Evolutionary conservation across 2,329 filamentous ascomycete genomes (phyloP).

Genomic region (Epichloe brachyelytri): DNA sequence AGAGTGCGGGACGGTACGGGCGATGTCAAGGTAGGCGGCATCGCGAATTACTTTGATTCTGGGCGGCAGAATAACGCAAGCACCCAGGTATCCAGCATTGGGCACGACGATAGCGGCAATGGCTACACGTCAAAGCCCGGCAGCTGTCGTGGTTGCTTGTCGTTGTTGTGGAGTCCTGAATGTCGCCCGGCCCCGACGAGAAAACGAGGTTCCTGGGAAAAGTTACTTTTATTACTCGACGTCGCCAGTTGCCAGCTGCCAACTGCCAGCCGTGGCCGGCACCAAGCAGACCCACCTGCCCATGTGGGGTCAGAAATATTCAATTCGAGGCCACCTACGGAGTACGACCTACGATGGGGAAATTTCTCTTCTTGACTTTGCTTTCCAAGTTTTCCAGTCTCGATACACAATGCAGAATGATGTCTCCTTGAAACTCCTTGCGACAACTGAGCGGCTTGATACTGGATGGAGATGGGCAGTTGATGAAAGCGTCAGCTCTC

Average conservation of each 20-base stretch:
- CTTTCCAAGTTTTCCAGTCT: too few species aligned
- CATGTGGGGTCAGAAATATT: too few species aligned
- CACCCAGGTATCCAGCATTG: constrained; percentile 6
- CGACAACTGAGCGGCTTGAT: background rate
- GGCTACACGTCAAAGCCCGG: constrained; percentile 2
- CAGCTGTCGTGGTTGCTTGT: background rate
- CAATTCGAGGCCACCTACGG: too few species aligned
- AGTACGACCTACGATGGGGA: too few species aligned
- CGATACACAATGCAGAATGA: too few species aligned
- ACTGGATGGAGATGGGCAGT: background rate
- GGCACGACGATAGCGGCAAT: constrained; percentile 4
- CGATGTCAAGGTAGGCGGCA: constrained; percentile 30
- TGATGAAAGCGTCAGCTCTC: background rate
- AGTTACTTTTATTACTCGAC: background rate
- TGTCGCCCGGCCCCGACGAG: background rate
- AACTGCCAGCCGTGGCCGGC: background rate
- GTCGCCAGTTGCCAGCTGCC: background rate
- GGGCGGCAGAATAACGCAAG: constrained; percentile 5
- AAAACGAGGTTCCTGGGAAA: background rate
- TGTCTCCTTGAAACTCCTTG: too few species aligned
- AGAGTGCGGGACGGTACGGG: constrained; percentile 43
- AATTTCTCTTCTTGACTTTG: too few species aligned
- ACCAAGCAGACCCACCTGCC: background rate
- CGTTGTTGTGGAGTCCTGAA: background rate
- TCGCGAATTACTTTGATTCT: constrained; percentile 16